Evolutionary conservation across 148 eudicot species (phyloP).

Genomic region (Amaranthus palmeri): DNA sequence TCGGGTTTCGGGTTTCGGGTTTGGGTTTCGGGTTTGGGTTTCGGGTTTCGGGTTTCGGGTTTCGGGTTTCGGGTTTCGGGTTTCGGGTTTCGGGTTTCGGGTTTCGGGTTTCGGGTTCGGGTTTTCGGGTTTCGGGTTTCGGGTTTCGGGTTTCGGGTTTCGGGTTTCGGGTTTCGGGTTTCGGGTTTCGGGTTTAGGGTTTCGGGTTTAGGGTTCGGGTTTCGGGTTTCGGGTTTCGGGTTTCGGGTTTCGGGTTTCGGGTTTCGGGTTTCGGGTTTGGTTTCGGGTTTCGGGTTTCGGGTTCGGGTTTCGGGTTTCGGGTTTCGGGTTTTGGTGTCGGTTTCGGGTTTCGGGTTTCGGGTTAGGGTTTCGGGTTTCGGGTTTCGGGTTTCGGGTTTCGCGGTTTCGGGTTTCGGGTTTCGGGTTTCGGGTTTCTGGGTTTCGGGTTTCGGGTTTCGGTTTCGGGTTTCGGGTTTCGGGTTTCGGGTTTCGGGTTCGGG

Average conservation of each 20-base stretch:
- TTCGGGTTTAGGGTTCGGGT: conserved; percentile 33
- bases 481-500: conserved; percentile 29
- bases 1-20: conserved; percentile 29
- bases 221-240: conserved; percentile 31
- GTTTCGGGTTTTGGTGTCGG: conserved; percentile 29
- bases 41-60: conserved; percentile 22
- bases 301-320: conserved; percentile 26
- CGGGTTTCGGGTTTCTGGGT: conserved; percentile 25
- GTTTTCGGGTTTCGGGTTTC: conserved; percentile 29
- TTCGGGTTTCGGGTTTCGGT: conserved; percentile 27
- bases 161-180: conserved; percentile 35
- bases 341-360: conserved; percentile 20
- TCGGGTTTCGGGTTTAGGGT: conserved; percentile 36
- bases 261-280: conserved; percentile 28
- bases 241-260: conserved; percentile 31
- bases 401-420: conserved; percentile 31
- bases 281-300: too few relatives aligned
- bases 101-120: conserved; percentile 24
- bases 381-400: conserved; percentile 31
- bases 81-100: conserved; percentile 23
- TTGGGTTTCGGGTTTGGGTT: conserved; percentile 25
- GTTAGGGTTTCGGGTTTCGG: conserved; percentile 29
- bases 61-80: conserved; percentile 24
- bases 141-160: conserved; percentile 35
- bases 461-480: conserved; percentile 30